Conservation (phyloP, 2,329 filamentous ascomycete genomes). For the Elsinoe arachidis region DNA sequence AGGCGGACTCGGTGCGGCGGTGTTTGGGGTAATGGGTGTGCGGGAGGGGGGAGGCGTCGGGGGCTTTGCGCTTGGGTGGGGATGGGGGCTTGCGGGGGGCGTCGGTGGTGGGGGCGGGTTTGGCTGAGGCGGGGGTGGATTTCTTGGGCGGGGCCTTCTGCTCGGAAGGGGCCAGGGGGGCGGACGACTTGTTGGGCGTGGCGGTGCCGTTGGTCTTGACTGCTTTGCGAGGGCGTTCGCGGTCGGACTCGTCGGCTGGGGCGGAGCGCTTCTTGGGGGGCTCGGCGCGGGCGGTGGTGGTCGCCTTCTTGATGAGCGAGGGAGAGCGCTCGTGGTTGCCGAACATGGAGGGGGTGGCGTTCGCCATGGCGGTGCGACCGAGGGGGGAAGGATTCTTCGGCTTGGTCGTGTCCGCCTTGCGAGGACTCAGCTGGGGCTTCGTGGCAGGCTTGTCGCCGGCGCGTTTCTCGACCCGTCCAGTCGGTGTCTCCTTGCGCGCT, state of each 20-base stretch:
- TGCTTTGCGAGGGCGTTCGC: slow-evolving; percentile 10
- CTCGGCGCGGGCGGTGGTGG: slow-evolving; percentile 19
- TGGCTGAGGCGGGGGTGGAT: background rate
- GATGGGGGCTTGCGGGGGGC: slow-evolving; percentile 21
- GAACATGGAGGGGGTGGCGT: slow-evolving; percentile 20
- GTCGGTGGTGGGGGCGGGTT: background rate
- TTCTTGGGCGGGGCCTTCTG: background rate
- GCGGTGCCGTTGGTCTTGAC: background rate
- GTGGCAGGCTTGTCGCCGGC: slow-evolving; percentile 8
- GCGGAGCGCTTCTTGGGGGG: slow-evolving; percentile 1
- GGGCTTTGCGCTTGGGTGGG: slow-evolving; percentile 38
- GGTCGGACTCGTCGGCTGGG: background rate
- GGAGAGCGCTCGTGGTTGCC: slow-evolving; percentile 10
- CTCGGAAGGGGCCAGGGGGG: background rate
- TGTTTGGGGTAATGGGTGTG: slow-evolving; percentile 25
- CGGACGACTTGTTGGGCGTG: background rate
- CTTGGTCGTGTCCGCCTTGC: slow-evolving; percentile 41
- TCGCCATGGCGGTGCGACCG: slow-evolving; percentile 40
- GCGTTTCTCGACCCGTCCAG: slow-evolving; percentile 17
- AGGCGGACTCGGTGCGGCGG: slow-evolving; percentile 27
- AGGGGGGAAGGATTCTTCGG: slow-evolving; percentile 55
- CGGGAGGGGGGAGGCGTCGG: slow-evolving; percentile 25
- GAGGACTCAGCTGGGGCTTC: slow-evolving; percentile 31
- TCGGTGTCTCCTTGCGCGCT: slow-evolving; percentile 23
- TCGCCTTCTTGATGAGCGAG: slow-evolving; percentile 24